Conservation (phyloP, 305 asterid genomes). For the Fraxinus platypoda region DNA sequence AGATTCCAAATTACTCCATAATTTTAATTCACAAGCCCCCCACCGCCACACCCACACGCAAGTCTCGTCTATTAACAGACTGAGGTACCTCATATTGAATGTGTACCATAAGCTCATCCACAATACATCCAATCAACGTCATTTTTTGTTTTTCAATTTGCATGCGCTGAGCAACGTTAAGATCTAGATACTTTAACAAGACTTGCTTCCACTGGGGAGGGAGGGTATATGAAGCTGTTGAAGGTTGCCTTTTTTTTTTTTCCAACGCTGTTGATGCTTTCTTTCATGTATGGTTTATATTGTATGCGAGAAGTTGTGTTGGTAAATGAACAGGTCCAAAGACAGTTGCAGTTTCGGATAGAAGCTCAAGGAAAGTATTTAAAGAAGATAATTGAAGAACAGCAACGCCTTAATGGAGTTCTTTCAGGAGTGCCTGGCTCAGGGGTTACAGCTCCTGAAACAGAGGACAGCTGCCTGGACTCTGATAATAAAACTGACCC, state of each 20-base stretch:
- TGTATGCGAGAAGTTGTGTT: neutral
- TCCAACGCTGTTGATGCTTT: neutral
- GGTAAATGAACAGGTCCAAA: slow-evolving; percentile 64
- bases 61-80: neutral
- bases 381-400: slow-evolving; percentile 94
- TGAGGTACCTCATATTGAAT: neutral
- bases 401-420: slow-evolving; percentile 76
- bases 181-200: neutral
- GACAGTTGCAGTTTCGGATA: slow-evolving; percentile 88
- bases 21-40: neutral
- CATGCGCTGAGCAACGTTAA: neutral
- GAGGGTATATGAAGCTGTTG: neutral
- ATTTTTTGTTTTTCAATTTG: neutral
- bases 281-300: neutral
- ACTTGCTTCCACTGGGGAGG: neutral
- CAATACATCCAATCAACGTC: neutral
- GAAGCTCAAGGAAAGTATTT: slow-evolving; percentile 98
- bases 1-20: neutral
- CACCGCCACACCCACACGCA: no score
- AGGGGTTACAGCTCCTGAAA: slow-evolving; percentile 40
- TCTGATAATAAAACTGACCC: slow-evolving; percentile 62
- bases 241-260: neutral
- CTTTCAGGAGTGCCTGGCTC: slow-evolving; percentile 61
- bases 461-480: slow-evolving; percentile 43
- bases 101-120: neutral